Evolutionary conservation across 345 rosid genomes (phyloP).

Genomic region (Crucihimalaya himalaica): DNA sequence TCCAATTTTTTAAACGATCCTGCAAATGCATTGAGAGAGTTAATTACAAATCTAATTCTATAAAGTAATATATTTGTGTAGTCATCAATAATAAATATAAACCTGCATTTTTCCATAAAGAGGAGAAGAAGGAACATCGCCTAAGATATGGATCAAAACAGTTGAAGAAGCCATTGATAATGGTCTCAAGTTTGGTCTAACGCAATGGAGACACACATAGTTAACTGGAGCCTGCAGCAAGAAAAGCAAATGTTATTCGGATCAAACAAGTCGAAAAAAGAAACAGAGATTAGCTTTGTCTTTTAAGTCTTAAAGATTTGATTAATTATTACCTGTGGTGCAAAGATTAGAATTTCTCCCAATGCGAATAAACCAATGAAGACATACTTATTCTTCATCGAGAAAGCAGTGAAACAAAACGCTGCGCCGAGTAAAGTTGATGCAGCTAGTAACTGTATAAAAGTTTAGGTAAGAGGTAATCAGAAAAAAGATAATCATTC

Average conservation of each 20-base stretch:
- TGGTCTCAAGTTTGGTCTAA: slow-evolving; percentile 88
- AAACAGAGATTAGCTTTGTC: slow-evolving; percentile 1
- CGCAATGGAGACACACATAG: slow-evolving; percentile 88
- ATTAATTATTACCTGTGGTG: slow-evolving; percentile 73
- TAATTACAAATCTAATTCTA: neutral
- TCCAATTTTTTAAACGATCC: slow-evolving; percentile 78
- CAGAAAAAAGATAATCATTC: neutral
- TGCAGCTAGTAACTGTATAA: slow-evolving; percentile 72
- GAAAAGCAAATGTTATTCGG: neutral
- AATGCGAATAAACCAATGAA: slow-evolving; percentile 75
- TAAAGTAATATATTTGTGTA: neutral
- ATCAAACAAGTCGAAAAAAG: neutral
- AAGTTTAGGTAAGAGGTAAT: slow-evolving; percentile 10
- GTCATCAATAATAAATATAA: neutral
- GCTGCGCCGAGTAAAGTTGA: slow-evolving; percentile 79
- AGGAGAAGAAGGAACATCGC: slow-evolving; percentile 98
- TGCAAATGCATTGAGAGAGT: slow-evolving; percentile 30
- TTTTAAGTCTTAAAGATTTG: neutral
- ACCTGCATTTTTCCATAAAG: slow-evolving; percentile 95
- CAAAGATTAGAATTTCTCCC: slow-evolving; percentile 90
- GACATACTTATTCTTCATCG: slow-evolving; percentile 64
- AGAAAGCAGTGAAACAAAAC: slow-evolving; percentile 84
- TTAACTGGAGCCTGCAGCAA: slow-evolving; percentile 84
- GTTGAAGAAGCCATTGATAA: slow-evolving; percentile 94
- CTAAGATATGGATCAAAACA: slow-evolving; percentile 87